A percentile compares a stretch with the other conserved stretches of the same genome.
These are phyloP conservation scores for Logfia minima DNA, from an alignment of 129 eudicot genomes.

Conservation along the genomic window DNA sequence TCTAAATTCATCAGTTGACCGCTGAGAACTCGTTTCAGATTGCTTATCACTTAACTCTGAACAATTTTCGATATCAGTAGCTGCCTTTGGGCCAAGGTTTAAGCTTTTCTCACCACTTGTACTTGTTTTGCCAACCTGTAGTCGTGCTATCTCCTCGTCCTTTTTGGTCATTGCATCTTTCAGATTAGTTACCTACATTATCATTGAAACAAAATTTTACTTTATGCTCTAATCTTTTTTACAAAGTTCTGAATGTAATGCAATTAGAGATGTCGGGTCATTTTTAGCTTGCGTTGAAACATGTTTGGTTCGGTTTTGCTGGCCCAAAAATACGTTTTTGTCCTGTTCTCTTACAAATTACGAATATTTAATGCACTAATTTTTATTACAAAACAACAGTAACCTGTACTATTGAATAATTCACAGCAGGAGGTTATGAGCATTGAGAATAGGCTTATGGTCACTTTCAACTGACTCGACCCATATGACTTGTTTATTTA, in stretches of 20 bases:
- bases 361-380: background rate
- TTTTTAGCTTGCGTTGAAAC: background rate
- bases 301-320: background rate
- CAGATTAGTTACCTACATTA: conserved; percentile 55
- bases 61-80: conserved; percentile 53
- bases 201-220: conserved; percentile 10
- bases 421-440: background rate
- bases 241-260: background rate
- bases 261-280: background rate
- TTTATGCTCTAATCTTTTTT: background rate
- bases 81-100: conserved; percentile 34
- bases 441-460: background rate
- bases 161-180: conserved; percentile 64
- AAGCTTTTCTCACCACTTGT: conserved; percentile 45
- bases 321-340: background rate
- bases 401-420: background rate
- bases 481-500: background rate
- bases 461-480: background rate
- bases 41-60: conserved; percentile 69
- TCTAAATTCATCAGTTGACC: conserved; percentile 45
- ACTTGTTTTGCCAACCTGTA: conserved; percentile 41
- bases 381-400: background rate
- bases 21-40: conserved; percentile 62
- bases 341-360: background rate
- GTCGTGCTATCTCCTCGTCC: conserved; percentile 57